phyloP scores from a whole-genome alignment of 768 basidiomycete species.

The Mycena epipterygia region DNA sequence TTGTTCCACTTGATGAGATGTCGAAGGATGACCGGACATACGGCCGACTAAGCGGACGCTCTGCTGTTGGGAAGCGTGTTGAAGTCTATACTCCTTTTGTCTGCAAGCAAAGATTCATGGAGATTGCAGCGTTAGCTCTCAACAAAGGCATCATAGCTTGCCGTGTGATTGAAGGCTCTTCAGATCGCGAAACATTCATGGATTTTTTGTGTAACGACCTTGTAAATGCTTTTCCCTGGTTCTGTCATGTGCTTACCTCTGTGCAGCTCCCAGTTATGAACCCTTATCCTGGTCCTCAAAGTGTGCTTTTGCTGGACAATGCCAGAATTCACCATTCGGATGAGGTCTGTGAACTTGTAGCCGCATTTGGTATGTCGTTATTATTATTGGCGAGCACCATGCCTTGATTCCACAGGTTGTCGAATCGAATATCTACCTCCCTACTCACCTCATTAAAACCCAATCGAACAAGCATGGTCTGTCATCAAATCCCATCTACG shows the following conservation, averaged over 20 bases:
- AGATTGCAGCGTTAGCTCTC: too few species aligned
- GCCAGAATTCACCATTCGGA: constrained; percentile 40
- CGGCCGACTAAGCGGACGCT: too few species aligned
- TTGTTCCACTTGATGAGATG: not conserved
- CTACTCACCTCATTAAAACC: constrained; percentile 50
- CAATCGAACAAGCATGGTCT: constrained; percentile 47
- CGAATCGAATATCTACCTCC: constrained; percentile 45
- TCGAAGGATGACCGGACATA: constrained; percentile 2
- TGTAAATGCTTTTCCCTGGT: too few species aligned
- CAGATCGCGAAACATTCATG: too few species aligned
- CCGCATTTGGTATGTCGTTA: constrained; percentile 24
- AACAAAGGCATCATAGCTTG: too few species aligned
- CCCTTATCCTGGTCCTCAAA: constrained; percentile 36
- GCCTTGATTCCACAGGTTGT: constrained; percentile 30
- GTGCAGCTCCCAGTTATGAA: constrained; percentile 38
- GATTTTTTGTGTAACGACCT: too few species aligned
- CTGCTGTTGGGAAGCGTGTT: too few species aligned
- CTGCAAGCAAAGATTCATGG: too few species aligned
- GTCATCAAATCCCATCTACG: constrained; percentile 39
- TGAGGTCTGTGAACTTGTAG: constrained; percentile 36
- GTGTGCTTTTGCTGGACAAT: constrained; percentile 39
- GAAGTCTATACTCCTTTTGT: too few species aligned
- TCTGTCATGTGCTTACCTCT: not conserved
- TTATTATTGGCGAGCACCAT: not conserved
- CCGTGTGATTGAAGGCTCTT: too few species aligned